These are phyloP conservation scores for Pichia paraexigua DNA, from an alignment of 805 yeast genomes.

Conservation along the genomic window DNA sequence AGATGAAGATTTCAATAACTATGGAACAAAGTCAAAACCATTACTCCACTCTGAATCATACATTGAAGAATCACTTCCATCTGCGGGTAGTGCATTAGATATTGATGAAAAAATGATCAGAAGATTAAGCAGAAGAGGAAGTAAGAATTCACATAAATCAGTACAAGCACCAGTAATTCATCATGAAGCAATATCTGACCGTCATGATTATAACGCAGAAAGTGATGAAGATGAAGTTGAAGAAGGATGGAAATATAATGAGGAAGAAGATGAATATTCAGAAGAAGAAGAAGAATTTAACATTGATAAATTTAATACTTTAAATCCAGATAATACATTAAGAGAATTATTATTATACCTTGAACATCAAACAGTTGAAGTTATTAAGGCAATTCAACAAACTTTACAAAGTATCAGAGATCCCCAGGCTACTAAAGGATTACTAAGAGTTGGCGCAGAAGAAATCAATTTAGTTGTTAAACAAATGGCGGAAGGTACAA, in stretches of 20 bases:
- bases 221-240: slow-evolving; percentile 38
- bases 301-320: slow-evolving; percentile 68
- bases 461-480: slow-evolving; percentile 74
- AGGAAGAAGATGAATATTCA: slow-evolving; percentile 10
- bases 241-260: slow-evolving; percentile 36
- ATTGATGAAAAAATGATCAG: slow-evolving; percentile 10
- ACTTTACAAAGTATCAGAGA: slow-evolving; percentile 68
- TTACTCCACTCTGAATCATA: background rate
- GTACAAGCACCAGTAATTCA: background rate
- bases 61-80: background rate
- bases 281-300: slow-evolving; percentile 38
- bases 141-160: background rate
- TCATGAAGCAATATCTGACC: background rate
- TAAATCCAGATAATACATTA: slow-evolving; percentile 82
- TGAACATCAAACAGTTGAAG: slow-evolving; percentile 91
- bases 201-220: background rate
- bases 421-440: slow-evolving; percentile 69
- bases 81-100: slow-evolving; percentile 9
- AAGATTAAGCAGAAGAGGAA: slow-evolving; percentile 9
- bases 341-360: slow-evolving; percentile 75
- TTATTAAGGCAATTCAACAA: slow-evolving; percentile 81
- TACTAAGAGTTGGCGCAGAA: slow-evolving; percentile 59
- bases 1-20: slow-evolving; percentile 6
- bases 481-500: slow-evolving; percentile 87
- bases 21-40: background rate